Evolutionary conservation across 2,329 filamentous ascomycete genomes (phyloP).

Genomic region (Torrubiellomyces zombiae): DNA sequence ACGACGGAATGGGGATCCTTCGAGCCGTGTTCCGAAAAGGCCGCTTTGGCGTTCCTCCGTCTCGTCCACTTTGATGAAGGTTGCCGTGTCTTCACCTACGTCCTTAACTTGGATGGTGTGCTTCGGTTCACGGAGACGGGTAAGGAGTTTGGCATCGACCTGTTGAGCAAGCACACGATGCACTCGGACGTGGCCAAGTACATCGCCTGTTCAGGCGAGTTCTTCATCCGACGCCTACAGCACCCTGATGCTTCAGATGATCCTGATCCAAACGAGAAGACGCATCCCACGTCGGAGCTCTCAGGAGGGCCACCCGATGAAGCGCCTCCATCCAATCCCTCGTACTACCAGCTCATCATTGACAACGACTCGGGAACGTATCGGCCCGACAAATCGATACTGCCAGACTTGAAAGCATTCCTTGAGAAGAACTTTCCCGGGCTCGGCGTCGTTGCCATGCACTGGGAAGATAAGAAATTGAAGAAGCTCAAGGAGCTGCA

Average conservation of each 20-base stretch:
- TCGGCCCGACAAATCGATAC: conserved; percentile 60
- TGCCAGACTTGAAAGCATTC: conserved; percentile 56
- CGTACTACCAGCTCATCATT: conserved; percentile 70
- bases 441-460: conserved; percentile 54
- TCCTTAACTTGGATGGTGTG: conserved; percentile 72
- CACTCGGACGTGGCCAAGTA: conserved; percentile 85
- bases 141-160: conserved; percentile 85
- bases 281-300: conserved; percentile 33
- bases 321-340: conserved; percentile 27
- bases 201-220: conserved; percentile 84
- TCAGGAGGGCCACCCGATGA: conserved; percentile 27
- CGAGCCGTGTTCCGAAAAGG: conserved; percentile 46
- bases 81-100: conserved; percentile 78
- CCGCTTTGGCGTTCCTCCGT: conserved; percentile 67
- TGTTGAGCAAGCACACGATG: conserved; percentile 93
- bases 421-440: conserved; percentile 60
- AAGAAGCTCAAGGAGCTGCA: conserved; percentile 61
- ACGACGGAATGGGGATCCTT: conserved; percentile 59
- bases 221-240: conserved; percentile 61
- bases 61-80: conserved; percentile 78
- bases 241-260: conserved; percentile 27
- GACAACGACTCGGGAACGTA: conserved; percentile 95
- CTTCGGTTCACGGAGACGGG: conserved; percentile 90
- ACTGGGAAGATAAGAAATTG: conserved; percentile 65
- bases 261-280: conserved; percentile 24